Evolutionary conservation across 2,329 filamentous ascomycete genomes (phyloP), one percentile per base, ranked within the genome.

Genomic region (Aspergillus piperis): DNA sequence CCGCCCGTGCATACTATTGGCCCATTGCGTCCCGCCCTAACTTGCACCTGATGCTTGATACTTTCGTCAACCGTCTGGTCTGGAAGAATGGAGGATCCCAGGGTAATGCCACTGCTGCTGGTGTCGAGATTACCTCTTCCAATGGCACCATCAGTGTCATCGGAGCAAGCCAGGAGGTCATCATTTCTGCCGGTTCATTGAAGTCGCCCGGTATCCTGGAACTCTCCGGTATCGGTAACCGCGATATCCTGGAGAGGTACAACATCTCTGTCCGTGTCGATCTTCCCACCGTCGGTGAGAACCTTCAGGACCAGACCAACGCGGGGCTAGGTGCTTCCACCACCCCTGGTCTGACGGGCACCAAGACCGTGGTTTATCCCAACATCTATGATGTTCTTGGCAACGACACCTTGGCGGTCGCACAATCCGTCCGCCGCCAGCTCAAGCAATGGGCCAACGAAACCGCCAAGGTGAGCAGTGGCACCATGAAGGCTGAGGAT

Each of bases 171-270:
- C 72, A 71, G 52, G 86, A 89, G 64, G 80, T 88, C 8, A 81
- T 90, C 49, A 72, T 90, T 2, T 82, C 84, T 1, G 85, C 86
- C 0, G 87, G 87, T 0, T 81, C 82, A 21, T 73, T 84, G 53
- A 81, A 81, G 67, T 86, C 83, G 5, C 86, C 82, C 7, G 82
- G 81, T 69, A 76, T 86, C 17, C 80, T 84, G 19, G 86, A 89
- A 65, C 77, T 86, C 1, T 88, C 85, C 0, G 86, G 86, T 0
- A 77, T 89, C 36, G 86, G 87, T 64, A 73, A 71, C 59, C 71
- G 68, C 17, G 53, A 68, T 1, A 67, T 75, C 44, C 66, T 76
- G 1, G 52, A 65, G 10, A 63, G 66, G 23, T 63, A 69, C 30
- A 61, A 58, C 25, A 73, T 75, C 49, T 44, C 67, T 5, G 60